A percentile compares a stretch with the other conserved stretches of the same genome.
Evolutionary conservation across 148 eudicot species (phyloP).

Genomic region (Fallopia convolvulus): DNA sequence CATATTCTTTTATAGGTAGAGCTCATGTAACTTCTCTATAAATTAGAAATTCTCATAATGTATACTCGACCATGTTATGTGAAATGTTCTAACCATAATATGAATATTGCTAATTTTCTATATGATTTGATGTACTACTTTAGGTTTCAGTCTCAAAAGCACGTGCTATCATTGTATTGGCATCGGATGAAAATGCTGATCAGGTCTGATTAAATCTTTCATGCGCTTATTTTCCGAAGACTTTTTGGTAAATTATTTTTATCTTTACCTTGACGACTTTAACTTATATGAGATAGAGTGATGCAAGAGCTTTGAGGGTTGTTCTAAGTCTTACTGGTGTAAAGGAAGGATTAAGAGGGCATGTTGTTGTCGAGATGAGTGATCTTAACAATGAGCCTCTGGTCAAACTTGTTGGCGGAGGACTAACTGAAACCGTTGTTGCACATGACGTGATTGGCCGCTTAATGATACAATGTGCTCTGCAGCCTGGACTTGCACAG

Average conservation of each 20-base stretch:
- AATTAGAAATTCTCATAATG: not conserved
- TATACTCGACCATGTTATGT: not conserved
- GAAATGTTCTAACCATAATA: not conserved
- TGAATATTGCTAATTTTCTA: not conserved
- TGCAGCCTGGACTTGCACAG: slow-evolving; percentile 99
- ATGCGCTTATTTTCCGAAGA: not conserved
- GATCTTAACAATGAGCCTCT: slow-evolving; percentile 94
- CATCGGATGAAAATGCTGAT: slow-evolving; percentile 94
- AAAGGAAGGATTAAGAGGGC: slow-evolving; percentile 81
- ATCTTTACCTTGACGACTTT: not conserved
- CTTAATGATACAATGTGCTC: slow-evolving; percentile 95
- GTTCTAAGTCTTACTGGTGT: slow-evolving; percentile 94
- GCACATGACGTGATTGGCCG: slow-evolving; percentile 98
- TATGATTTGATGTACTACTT: slow-evolving; percentile 8
- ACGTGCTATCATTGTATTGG: slow-evolving; percentile 86
- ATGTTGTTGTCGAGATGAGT: slow-evolving; percentile 94
- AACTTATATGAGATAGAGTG: slow-evolving; percentile 46
- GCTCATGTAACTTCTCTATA: not conserved
- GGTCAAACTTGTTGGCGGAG: slow-evolving; percentile 96
- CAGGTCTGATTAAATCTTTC: slow-evolving; percentile 40
- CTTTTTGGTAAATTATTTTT: not conserved
- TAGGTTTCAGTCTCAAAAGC: slow-evolving; percentile 97
- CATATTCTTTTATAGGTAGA: not conserved
- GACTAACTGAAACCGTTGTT: slow-evolving; percentile 82
- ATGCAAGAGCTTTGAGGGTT: slow-evolving; percentile 92